Evolutionary conservation across 2,329 filamentous ascomycete species (phyloP).

Genomic region (Fusarium sp.): DNA sequence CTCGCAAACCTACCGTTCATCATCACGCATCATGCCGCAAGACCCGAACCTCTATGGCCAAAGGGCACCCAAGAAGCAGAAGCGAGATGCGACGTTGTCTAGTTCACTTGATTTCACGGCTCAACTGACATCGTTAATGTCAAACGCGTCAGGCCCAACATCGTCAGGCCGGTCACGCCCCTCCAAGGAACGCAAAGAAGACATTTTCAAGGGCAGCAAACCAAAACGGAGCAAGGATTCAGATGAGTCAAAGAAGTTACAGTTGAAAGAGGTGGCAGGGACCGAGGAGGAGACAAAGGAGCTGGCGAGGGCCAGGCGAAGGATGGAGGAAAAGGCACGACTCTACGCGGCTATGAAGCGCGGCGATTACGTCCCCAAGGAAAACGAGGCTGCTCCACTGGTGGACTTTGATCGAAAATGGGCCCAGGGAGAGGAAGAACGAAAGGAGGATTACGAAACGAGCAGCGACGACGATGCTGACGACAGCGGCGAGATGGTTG

Average conservation of each 20-base stretch:
- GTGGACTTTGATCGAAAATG: slow-evolving; percentile 98
- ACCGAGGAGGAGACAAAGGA: slow-evolving; percentile 71
- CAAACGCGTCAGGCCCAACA: slow-evolving; percentile 57
- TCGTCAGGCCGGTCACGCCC: slow-evolving; percentile 56
- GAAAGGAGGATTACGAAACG: slow-evolving; percentile 66
- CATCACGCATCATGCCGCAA: slow-evolving; percentile 59
- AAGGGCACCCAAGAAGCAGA: slow-evolving; percentile 71
- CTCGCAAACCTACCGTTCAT: neutral
- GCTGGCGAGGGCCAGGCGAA: slow-evolving; percentile 74
- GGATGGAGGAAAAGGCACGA: slow-evolving; percentile 89
- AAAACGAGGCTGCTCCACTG: slow-evolving; percentile 70
- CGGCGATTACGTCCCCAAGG: slow-evolving; percentile 77
- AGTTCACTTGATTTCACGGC: slow-evolving; percentile 85
- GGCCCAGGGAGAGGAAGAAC: slow-evolving; percentile 70
- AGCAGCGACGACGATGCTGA: slow-evolving; percentile 52
- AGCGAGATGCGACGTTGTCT: slow-evolving; percentile 73
- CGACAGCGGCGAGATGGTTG: slow-evolving; percentile 69
- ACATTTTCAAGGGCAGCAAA: slow-evolving; percentile 53
- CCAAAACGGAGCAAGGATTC: slow-evolving; percentile 43
- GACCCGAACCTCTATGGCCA: slow-evolving; percentile 80
- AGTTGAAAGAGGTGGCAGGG: slow-evolving; percentile 60
- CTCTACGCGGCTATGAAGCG: slow-evolving; percentile 90
- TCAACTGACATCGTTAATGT: slow-evolving; percentile 82
- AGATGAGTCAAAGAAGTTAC: slow-evolving; percentile 55
- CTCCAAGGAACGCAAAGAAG: slow-evolving; percentile 55